Evolutionary conservation across 441 rosid species (phyloP).

Genomic region (Gossypium aridum): DNA sequence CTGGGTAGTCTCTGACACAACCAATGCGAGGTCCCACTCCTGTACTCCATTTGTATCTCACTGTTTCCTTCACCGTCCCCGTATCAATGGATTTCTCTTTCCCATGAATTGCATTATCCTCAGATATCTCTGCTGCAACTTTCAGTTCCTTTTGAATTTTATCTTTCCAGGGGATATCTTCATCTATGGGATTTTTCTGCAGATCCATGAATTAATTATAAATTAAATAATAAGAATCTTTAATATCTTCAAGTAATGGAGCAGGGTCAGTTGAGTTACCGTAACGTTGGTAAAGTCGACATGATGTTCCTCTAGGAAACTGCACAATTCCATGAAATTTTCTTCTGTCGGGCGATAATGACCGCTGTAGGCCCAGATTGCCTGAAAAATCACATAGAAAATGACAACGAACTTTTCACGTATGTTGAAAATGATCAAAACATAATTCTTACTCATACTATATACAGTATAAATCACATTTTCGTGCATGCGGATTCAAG

Average conservation of each 20-base stretch:
- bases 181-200: not conserved
- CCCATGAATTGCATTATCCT: not conserved
- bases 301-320: slow-evolving; percentile 48
- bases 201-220: too few species aligned
- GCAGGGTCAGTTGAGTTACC: slow-evolving; percentile 29
- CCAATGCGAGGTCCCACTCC: slow-evolving; percentile 62
- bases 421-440: not conserved
- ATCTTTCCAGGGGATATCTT: not conserved
- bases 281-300: slow-evolving; percentile 79
- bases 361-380: slow-evolving; percentile 96
- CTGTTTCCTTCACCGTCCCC: slow-evolving; percentile 11
- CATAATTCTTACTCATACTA: too few species aligned
- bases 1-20: slow-evolving; percentile 64
- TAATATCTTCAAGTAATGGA: too few species aligned
- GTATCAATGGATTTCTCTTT: not conserved
- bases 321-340: slow-evolving; percentile 63
- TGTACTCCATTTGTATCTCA: slow-evolving; percentile 52
- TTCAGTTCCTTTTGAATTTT: not conserved
- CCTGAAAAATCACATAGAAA: slow-evolving; percentile 25
- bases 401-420: not conserved
- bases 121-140: not conserved
- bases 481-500: not conserved
- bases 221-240: too few species aligned
- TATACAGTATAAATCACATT: not conserved
- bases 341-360: slow-evolving; percentile 93